Conservation (phyloP, 2,329 filamentous ascomycete species). For the Colletotrichum tofieldiae region DNA sequence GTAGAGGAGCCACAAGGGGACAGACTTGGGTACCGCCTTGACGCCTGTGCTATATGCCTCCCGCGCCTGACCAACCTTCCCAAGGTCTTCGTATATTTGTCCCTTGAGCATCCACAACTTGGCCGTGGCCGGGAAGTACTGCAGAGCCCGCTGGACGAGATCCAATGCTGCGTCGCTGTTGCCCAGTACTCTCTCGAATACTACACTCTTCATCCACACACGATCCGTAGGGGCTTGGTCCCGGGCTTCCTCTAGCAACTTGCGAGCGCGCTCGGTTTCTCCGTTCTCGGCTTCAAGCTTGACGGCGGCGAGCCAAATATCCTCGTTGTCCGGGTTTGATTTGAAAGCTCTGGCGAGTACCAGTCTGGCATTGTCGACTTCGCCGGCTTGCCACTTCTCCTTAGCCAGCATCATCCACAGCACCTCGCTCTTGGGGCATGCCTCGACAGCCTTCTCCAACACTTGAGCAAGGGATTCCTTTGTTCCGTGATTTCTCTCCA, state of each 20-base stretch:
- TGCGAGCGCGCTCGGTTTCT: slow-evolving; percentile 85
- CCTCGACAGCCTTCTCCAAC: slow-evolving; percentile 93
- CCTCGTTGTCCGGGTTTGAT: slow-evolving; percentile 96
- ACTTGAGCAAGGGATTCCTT: slow-evolving; percentile 88
- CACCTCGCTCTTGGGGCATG: slow-evolving; percentile 90
- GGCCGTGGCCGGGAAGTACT: slow-evolving; percentile 85
- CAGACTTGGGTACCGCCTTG: slow-evolving; percentile 86
- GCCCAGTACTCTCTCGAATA: slow-evolving; percentile 89
- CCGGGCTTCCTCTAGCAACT: slow-evolving; percentile 86
- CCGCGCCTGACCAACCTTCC: slow-evolving; percentile 85
- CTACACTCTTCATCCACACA: slow-evolving; percentile 96
- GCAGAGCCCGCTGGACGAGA: slow-evolving; percentile 87
- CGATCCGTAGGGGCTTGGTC: slow-evolving; percentile 94
- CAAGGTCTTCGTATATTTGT: slow-evolving; percentile 92
- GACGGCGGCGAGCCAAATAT: slow-evolving; percentile 97
- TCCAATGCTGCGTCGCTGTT: slow-evolving; percentile 87
- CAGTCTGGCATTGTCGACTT: slow-evolving; percentile 87
- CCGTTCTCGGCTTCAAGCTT: slow-evolving; percentile 95
- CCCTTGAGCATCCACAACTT: slow-evolving; percentile 99
- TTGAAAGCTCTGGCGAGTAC: slow-evolving; percentile 93
- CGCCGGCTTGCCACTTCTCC: slow-evolving; percentile 92
- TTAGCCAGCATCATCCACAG: slow-evolving; percentile 97
- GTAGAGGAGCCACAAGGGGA: slow-evolving; percentile 91
- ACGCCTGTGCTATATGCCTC: slow-evolving; percentile 93
- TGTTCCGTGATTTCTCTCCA: slow-evolving; percentile 91